Evolutionary conservation across 225 moss, liverwort and hornwort genomes (phyloP).

Genomic region (Takakia lepidozioides): DNA sequence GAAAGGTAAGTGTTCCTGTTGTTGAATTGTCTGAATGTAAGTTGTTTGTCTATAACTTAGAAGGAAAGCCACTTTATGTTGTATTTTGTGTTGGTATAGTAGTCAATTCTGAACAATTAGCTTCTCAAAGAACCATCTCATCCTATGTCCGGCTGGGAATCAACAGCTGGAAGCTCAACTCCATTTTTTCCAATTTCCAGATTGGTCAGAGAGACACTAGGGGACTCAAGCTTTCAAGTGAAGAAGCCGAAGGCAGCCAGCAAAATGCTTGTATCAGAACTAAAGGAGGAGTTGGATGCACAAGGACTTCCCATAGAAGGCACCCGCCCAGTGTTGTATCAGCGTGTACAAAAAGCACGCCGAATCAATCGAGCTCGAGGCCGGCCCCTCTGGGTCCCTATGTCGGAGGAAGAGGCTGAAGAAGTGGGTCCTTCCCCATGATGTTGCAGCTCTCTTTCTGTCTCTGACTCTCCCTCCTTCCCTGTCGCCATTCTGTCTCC

Average conservation of each 20-base stretch:
- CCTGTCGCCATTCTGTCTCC: too few relatives aligned
- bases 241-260: conserved; percentile 97
- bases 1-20: conserved; percentile 28
- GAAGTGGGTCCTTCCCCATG: conserved; percentile 46
- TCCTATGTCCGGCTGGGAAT: too few relatives aligned
- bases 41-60: too few relatives aligned
- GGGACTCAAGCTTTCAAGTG: conserved; percentile 57
- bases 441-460: background rate
- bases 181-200: too few relatives aligned
- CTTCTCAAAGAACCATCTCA: too few relatives aligned
- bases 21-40: background rate
- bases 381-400: conserved; percentile 94
- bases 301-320: conserved; percentile 93
- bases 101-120: too few relatives aligned
- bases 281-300: conserved; percentile 91
- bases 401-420: conserved; percentile 58
- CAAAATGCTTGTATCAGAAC: conserved; percentile 91
- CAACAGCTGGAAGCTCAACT: too few relatives aligned
- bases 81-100: too few relatives aligned
- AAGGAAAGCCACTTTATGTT: too few relatives aligned
- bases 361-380: conserved; percentile 95
- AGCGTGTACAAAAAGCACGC: conserved; percentile 98
- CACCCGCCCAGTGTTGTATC: conserved; percentile 90
- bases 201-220: conserved; percentile 67
- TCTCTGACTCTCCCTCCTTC: background rate